Base-by-base conservation (phyloP, 2,329 filamentous ascomycete genomes). In the Talaromyces pinophilus region DNA sequence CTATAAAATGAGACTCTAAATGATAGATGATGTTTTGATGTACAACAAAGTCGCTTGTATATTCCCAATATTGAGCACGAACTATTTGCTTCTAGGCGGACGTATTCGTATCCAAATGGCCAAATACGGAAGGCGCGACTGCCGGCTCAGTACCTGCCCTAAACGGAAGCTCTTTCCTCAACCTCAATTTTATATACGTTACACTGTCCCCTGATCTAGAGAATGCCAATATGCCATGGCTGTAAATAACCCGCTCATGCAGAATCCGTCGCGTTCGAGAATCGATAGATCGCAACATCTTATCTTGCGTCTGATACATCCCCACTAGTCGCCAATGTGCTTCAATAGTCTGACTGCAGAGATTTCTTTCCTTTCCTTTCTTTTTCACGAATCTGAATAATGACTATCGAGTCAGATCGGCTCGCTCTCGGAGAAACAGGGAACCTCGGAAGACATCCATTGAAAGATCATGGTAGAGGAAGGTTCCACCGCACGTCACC, bases 1-100 rank as follows among this genome's bases (percentile, higher is more conserved):
- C 82, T 97, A 81, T 97, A 87, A 76, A 68, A 15, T 30, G 54
- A 42, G 30, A 42, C 0, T 17, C 5, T 42, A 28, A 46, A 28
- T 28, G 57, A 19, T 44, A 44, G 57, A 44, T 19, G 57, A 60
- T 30, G 42, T 30, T 44, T 60, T 60, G 57, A 46, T 60, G 57
- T 60, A 60, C 17, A 60, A 60, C 67, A 64, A 67, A 65, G 65
- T 61, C 68, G 60, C 69, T 69, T 72, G 74, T 59, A 46, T 46
- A 57, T 57, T 57, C 8, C 17, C 25, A 46, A 46, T 13, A 50
- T 8, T 46, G 6, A 50, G 25, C 22, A 25, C 17, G 17, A 35
- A 35, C 25, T 54, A 55, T 35, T 7, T 8, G 35, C 5, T 19
- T 4, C 28, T 17, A n/a, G 19, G 48, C 50, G 6, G 50, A 13